Conservation (phyloP, 2,329 filamentous ascomycete genomes). For the Ascocoryne sarcoides region DNA sequence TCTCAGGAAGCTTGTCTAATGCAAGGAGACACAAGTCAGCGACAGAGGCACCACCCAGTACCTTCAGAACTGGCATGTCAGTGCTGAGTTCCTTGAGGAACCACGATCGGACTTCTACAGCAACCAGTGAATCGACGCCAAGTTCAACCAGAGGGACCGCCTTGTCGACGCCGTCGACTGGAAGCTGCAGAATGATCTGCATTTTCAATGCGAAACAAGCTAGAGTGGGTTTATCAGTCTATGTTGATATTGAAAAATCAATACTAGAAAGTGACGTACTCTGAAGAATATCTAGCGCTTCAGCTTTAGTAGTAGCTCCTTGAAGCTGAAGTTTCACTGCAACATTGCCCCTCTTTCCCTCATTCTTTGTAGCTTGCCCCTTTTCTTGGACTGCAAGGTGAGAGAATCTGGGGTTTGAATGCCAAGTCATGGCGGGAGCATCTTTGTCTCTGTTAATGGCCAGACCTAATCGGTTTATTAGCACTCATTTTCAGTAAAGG, state of each 20-base stretch:
- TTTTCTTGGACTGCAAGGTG: too few relatives aligned
- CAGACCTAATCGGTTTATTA: too few relatives aligned
- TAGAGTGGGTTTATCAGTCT: too few relatives aligned
- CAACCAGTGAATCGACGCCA: constrained; percentile 42
- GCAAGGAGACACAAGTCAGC: constrained; percentile 2
- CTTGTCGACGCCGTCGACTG: neutral
- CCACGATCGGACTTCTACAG: constrained; percentile 43
- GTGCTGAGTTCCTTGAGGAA: constrained; percentile 34
- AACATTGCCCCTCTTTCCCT: too few relatives aligned
- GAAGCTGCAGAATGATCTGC: neutral
- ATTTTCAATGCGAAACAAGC: neutral
- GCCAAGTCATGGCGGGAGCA: too few relatives aligned
- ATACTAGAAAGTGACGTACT: too few relatives aligned
- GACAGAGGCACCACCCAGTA: constrained; percentile 2
- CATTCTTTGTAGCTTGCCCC: too few relatives aligned
- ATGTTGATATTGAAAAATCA: too few relatives aligned
- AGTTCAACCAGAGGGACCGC: neutral
- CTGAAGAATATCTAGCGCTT: neutral
- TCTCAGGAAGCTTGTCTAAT: neutral
- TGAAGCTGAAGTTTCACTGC: neutral
- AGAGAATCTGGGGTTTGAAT: too few relatives aligned
- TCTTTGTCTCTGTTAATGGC: too few relatives aligned
- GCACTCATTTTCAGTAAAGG: too few relatives aligned
- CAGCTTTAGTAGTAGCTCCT: neutral
- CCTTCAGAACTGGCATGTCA: constrained; percentile 25